Conservation (phyloP, 257 asterid species). For the Striga asiatica region DNA sequence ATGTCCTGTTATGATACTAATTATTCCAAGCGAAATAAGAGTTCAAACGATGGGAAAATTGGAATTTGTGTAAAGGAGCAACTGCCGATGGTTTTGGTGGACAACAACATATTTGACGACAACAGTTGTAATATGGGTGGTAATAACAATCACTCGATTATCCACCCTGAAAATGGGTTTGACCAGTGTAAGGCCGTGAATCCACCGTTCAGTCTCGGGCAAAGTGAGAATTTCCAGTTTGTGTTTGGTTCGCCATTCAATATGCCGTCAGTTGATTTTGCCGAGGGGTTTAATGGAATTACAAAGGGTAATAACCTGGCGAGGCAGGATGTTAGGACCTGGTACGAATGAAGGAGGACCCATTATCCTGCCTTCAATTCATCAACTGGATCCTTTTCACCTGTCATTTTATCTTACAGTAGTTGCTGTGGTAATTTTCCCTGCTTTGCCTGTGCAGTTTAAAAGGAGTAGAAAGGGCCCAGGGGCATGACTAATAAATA, state of each 20-base stretch:
- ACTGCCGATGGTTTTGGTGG: conserved; percentile 35
- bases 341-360: conserved; percentile 34
- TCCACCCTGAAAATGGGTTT: conserved; percentile 17
- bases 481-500: not conserved
- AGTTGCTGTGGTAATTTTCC: too few relatives aligned
- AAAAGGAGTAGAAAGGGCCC: not conserved
- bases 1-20: conserved; percentile 36
- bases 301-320: conserved; percentile 48
- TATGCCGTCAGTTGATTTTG: conserved; percentile 25
- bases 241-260: conserved; percentile 64
- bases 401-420: not conserved
- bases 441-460: not conserved
- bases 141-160: not conserved
- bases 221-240: conserved; percentile 38
- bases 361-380: too few relatives aligned
- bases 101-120: conserved; percentile 23
- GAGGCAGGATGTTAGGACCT: conserved; percentile 10
- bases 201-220: conserved; percentile 33
- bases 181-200: conserved; percentile 28
- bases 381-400: too few relatives aligned
- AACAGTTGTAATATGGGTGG: not conserved
- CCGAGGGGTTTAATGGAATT: conserved; percentile 28
- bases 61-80: not conserved
- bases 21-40: conserved; percentile 25
- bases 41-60: conserved; percentile 22